Base-by-base conservation (phyloP, 768 basidiomycete species). In the Lactifluus pinguis region DNA sequence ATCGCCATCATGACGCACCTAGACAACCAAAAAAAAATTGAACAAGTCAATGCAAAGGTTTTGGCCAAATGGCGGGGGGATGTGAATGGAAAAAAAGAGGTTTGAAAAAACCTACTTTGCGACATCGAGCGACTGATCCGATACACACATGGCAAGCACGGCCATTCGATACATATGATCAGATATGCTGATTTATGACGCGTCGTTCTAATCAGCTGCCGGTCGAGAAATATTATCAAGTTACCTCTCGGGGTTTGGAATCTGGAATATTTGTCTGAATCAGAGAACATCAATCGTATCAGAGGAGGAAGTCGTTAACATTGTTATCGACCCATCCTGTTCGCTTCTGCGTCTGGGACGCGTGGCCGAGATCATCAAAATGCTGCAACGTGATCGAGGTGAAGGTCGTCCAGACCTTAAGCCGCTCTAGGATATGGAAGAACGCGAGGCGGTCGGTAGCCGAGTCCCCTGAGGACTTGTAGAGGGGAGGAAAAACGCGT, bases 141-240 rank as follows among this genome's bases (percentile, higher is more conserved):
- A 85, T 6, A 83, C 81, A 62, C 92, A 88, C 83, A 99, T 86
- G 4, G 93, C 86, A 47, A 98, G 79, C n/a, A 98, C 71, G 1
- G 92, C 87, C 95, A 99, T 98, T 50, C 95, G 79, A 71, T 93
- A 91, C 95, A 97, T 98, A 68, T 98, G 95, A 72, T 98, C 95
- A 8, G 92, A 86, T 64, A 98, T 95, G 50, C 44, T 51, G 14
- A 34, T 36, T n/a, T 6, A 15, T 2, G 25, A 1, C 25, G 48
- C 25, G 49, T 56, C 6, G 47, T 25, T 36, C 44, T 21, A 7
- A 13, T 36, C 21, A 38, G 30, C 25, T 2, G n/a, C 25, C 25
- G 36, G 13, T 38, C 38, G 39, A 49, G 34, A n/a, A 21, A 38
- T 47, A 11, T n/a, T 21, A 34, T 9, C 9, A 4, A 5, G 32